Percentiles rank a stretch among this genome's conserved stretches.
Conservation (phyloP, 2,329 filamentous ascomycete species). For the Talaromyces piceae region DNA sequence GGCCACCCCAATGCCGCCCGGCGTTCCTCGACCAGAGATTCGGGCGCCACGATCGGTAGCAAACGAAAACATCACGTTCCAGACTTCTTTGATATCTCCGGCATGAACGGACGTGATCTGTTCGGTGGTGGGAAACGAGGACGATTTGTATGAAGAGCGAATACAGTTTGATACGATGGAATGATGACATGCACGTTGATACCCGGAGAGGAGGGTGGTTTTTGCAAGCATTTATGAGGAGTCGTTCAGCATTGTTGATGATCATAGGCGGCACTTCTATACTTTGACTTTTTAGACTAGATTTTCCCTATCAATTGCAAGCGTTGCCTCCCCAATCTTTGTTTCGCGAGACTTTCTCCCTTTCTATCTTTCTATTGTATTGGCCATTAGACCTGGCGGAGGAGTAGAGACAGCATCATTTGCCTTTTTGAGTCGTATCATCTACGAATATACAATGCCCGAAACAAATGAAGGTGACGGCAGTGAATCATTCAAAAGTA, state of each 20-base stretch:
- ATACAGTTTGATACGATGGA: slow-evolving; percentile 5
- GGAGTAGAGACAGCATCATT: no score
- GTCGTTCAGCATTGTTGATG: slow-evolving; percentile 9
- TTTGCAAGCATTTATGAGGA: slow-evolving; percentile 13
- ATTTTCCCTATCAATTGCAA: background rate
- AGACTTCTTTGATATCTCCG: slow-evolving; percentile 45
- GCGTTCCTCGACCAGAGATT: slow-evolving; percentile 31
- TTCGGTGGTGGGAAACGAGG: slow-evolving; percentile 42
- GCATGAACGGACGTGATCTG: slow-evolving; percentile 35
- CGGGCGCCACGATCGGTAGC: slow-evolving; percentile 35
- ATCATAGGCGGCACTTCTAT: slow-evolving; percentile 7
- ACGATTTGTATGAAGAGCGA: slow-evolving; percentile 36
- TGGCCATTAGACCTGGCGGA: no score
- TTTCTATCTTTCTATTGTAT: background rate
- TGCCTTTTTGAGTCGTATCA: no score
- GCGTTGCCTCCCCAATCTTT: background rate
- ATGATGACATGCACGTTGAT: slow-evolving; percentile 11
- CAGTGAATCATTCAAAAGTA: no score
- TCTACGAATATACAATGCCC: no score
- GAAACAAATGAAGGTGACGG: no score
- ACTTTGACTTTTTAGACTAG: slow-evolving; percentile 8
- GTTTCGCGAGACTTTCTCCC: background rate
- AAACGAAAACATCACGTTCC: slow-evolving; percentile 42
- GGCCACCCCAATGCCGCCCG: slow-evolving; percentile 33
- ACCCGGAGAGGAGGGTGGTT: slow-evolving; percentile 9